Percentiles rank a stretch among this genome's conserved stretches.
Conservation (phyloP, 108 stramenopile species). For the Discostella pseudostelligera region DNA sequence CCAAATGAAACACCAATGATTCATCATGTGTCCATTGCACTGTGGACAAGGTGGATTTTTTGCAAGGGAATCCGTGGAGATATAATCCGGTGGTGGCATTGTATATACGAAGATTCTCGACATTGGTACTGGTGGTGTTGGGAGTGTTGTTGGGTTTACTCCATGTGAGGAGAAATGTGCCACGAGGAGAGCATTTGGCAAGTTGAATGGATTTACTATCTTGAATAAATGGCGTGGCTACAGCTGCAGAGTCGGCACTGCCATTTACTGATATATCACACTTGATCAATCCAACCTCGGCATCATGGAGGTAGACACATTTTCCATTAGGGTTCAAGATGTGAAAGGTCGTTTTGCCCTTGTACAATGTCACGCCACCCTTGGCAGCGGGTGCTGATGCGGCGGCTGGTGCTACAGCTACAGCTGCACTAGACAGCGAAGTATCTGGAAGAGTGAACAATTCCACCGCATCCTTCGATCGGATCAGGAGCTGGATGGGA, state of each 20-base stretch:
- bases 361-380: constrained; percentile 48
- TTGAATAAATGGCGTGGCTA: background rate
- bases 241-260: background rate
- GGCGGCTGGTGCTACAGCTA: too few relatives aligned
- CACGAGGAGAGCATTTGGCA: constrained; percentile 75
- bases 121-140: constrained; percentile 6
- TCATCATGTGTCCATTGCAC: constrained; percentile 94
- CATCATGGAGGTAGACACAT: constrained; percentile 53
- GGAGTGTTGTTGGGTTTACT: constrained; percentile 14
- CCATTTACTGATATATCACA: constrained; percentile 7
- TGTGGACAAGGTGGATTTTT: constrained; percentile 75
- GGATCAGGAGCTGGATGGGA: constrained; percentile 54
- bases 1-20: constrained; percentile 55
- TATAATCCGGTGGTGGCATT: constrained; percentile 45
- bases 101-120: constrained; percentile 84
- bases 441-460: constrained; percentile 52
- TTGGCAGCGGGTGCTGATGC: background rate
- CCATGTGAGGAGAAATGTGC: constrained; percentile 87
- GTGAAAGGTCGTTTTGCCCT: constrained; percentile 60
- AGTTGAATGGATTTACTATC: constrained; percentile 57
- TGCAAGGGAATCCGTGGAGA: constrained; percentile 64
- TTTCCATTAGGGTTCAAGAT: constrained; percentile 50
- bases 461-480: constrained; percentile 73
- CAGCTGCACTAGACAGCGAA: constrained; percentile 5
- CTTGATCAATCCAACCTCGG: constrained; percentile 57